These are phyloP conservation scores for Rhynchosporium graminicola DNA, from an alignment of 2,329 filamentous ascomycete genomes.

Conservation along the genomic window DNA sequence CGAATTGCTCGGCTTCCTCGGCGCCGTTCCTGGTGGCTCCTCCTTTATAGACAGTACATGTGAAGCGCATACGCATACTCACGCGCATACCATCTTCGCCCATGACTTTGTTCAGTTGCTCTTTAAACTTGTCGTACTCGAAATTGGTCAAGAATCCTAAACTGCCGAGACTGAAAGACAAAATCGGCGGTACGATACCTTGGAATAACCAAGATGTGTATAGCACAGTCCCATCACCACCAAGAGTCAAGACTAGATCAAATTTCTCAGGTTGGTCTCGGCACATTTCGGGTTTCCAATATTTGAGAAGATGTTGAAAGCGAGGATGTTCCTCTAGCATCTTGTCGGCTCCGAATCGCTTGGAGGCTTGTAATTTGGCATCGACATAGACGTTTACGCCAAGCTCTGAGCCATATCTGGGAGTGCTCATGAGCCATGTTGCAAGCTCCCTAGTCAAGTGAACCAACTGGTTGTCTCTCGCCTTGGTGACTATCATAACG, in stretches of 20 bases:
- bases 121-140: conserved; percentile 83
- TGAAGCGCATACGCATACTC: conserved; percentile 97
- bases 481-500: conserved; percentile 98
- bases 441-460: conserved; percentile 84
- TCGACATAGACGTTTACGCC: conserved; percentile 99
- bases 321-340: conserved; percentile 73
- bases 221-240: conserved; percentile 83
- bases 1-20: conserved; percentile 92
- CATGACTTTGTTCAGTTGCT: conserved; percentile 87
- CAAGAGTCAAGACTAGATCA: conserved; percentile 86
- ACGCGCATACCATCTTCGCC: conserved; percentile 94
- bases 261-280: conserved; percentile 94
- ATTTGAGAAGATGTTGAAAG: conserved; percentile 82
- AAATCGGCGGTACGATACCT: conserved; percentile 79
- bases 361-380: conserved; percentile 84
- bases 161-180: conserved; percentile 82
- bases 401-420: conserved; percentile 84
- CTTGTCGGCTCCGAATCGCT: conserved; percentile 77
- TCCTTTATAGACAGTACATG: conserved; percentile 90
- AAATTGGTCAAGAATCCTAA: conserved; percentile 89
- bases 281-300: conserved; percentile 96
- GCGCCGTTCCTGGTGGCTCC: conserved; percentile 61
- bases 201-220: conserved; percentile 94
- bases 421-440: conserved; percentile 84
- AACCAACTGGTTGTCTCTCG: conserved; percentile 90